Conservation (phyloP, 495 filamentous ascomycete species). For the Aspergillus sclerotioniger region DNA sequence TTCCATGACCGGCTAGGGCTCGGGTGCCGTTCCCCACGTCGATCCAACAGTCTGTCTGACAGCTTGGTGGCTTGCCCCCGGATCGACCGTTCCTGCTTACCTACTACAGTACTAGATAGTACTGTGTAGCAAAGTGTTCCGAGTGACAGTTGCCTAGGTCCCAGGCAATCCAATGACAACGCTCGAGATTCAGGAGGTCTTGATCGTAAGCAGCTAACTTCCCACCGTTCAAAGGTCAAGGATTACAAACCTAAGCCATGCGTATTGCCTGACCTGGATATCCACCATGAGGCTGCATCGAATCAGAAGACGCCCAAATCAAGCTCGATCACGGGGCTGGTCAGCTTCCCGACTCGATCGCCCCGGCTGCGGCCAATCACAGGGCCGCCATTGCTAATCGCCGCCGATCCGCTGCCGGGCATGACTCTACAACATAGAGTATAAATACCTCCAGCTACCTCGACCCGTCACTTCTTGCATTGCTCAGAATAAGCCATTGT, state of each 20-base stretch:
- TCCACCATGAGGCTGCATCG: neutral
- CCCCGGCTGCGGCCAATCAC: constrained; percentile 22
- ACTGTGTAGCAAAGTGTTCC: too few relatives aligned
- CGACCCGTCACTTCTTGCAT: neutral
- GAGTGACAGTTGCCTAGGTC: too few relatives aligned
- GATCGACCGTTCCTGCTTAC: too few relatives aligned
- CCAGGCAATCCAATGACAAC: neutral
- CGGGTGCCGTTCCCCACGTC: too few relatives aligned
- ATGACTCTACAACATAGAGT: constrained; percentile 21
- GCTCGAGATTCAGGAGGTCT: neutral
- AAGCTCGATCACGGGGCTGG: constrained; percentile 15
- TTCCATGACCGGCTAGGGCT: too few relatives aligned
- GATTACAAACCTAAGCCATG: neutral
- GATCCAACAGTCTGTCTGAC: too few relatives aligned
- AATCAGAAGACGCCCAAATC: neutral
- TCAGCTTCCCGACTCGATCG: neutral
- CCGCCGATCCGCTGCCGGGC: neutral
- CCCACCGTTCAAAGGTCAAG: neutral
- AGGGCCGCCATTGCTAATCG: constrained; percentile 28
- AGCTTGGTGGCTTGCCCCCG: too few relatives aligned
- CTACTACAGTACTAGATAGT: too few relatives aligned
- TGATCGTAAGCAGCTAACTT: neutral
- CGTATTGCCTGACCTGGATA: neutral
- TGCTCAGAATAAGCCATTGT: neutral
- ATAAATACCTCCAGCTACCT: constrained; percentile 30